A percentile compares a stretch with the other conserved stretches of the same genome.
Evolutionary conservation across 2,329 filamentous ascomycete genomes (phyloP).

Genomic region (Phialophora verrucosa): DNA sequence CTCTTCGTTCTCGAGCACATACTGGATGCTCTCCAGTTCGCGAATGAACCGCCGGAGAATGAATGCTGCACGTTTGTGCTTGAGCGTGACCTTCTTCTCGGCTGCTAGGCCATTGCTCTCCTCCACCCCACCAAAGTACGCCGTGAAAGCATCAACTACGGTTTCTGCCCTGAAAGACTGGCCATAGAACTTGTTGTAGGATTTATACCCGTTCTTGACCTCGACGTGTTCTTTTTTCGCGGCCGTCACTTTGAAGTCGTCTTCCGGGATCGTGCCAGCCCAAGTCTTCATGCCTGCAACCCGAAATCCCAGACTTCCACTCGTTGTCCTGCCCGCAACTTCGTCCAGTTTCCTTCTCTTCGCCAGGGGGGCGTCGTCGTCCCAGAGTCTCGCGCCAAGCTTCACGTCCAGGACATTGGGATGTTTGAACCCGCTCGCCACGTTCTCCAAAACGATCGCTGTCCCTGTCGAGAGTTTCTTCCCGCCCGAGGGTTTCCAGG

Average conservation of each 20-base stretch:
- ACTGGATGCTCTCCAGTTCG: slow-evolving; percentile 53
- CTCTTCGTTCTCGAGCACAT: slow-evolving; percentile 61
- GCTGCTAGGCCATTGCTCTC: slow-evolving; percentile 3
- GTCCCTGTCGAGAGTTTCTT: slow-evolving; percentile 74
- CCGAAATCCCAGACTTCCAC: slow-evolving; percentile 62
- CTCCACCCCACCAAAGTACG: slow-evolving; percentile 55
- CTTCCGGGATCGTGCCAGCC: slow-evolving; percentile 42
- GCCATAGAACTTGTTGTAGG: slow-evolving; percentile 71
- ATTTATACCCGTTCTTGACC: slow-evolving; percentile 58
- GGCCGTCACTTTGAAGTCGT: slow-evolving; percentile 38
- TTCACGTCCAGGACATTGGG: slow-evolving; percentile 95
- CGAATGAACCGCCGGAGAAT: slow-evolving; percentile 50
- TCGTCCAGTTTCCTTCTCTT: slow-evolving; percentile 35
- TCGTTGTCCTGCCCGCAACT: slow-evolving; percentile 31
- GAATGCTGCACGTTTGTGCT: slow-evolving; percentile 51
- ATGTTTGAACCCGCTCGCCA: slow-evolving; percentile 76
- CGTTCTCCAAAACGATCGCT: slow-evolving; percentile 84
- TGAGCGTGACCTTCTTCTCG: slow-evolving; percentile 27
- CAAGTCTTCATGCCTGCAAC: slow-evolving; percentile 70
- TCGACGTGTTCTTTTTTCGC: slow-evolving; percentile 43
- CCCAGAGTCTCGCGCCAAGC: slow-evolving; percentile 84
- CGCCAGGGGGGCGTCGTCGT: slow-evolving; percentile 66
- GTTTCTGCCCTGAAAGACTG: slow-evolving; percentile 61
- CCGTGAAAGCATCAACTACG: slow-evolving; percentile 63
- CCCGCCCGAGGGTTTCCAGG: slow-evolving; percentile 59